A percentile compares a stretch with the other conserved stretches of the same genome.
Evolutionary conservation across 805 yeast genomes (phyloP).

Genomic region (Candida palmyrensis): DNA sequence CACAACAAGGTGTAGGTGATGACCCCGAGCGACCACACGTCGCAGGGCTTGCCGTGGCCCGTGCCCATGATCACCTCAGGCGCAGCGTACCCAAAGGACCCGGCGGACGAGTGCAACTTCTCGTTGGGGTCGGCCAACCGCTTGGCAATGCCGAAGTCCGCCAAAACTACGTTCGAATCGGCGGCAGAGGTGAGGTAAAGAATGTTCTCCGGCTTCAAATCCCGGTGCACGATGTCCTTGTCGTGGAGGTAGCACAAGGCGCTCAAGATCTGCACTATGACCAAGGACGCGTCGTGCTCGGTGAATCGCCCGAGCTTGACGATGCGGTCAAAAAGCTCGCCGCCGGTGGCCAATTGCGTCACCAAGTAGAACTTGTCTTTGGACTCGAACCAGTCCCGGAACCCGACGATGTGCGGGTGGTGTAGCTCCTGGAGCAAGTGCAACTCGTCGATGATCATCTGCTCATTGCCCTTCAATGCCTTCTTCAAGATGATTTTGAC

Average conservation of each 20-base stretch:
- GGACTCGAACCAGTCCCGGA: constrained; percentile 90
- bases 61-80: constrained; percentile 81
- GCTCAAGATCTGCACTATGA: constrained; percentile 66
- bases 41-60: constrained; percentile 96
- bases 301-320: constrained; percentile 78
- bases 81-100: constrained; percentile 95
- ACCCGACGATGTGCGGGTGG: constrained; percentile 86
- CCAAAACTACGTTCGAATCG: constrained; percentile 73
- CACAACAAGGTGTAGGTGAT: constrained; percentile 85
- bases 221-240: constrained; percentile 83
- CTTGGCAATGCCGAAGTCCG: constrained; percentile 96
- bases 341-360: constrained; percentile 93
- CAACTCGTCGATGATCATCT: constrained; percentile 76
- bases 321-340: constrained; percentile 89
- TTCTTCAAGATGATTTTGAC: constrained; percentile 84
- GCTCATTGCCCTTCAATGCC: constrained; percentile 73
- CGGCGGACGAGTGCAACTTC: constrained; percentile 68
- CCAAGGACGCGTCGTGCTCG: constrained; percentile 78
- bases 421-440: constrained; percentile 57
- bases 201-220: constrained; percentile 90
- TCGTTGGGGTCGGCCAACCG: constrained; percentile 56
- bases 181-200: constrained; percentile 54
- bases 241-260: constrained; percentile 79
- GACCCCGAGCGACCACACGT: constrained; percentile 93
- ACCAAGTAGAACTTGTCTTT: constrained; percentile 90